Percentiles rank a stretch among this genome's conserved stretches.
These are phyloP conservation scores for Cinnamomum micranthum DNA, from an alignment of 164 flowering plant genomes.

Conservation along the genomic window DNA sequence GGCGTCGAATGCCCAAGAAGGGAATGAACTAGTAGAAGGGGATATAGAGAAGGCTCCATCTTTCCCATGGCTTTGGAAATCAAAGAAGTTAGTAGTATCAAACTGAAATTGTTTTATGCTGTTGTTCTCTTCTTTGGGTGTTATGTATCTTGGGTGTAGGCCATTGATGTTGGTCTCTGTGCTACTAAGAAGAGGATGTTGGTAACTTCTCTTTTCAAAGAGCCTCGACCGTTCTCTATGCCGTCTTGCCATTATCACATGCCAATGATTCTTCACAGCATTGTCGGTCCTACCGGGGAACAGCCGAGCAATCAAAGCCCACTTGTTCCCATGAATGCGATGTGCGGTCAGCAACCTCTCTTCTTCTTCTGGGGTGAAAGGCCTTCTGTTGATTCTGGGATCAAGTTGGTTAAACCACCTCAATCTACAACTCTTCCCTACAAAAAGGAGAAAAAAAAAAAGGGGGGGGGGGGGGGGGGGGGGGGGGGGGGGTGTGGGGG, in stretches of 20 bases:
- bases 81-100: conserved; percentile 22
- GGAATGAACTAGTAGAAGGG: conserved; percentile 7
- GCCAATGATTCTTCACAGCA: conserved; percentile 93
- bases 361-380: conserved; percentile 79
- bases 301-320: conserved; percentile 75
- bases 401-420: conserved; percentile 95
- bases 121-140: conserved; percentile 12
- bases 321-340: conserved; percentile 72
- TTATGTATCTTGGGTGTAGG: conserved; percentile 10
- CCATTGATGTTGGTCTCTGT: conserved; percentile 9
- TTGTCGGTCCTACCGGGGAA: conserved; percentile 89
- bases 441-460: background rate
- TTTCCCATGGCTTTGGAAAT: conserved; percentile 25
- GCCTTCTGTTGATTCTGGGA: conserved; percentile 76
- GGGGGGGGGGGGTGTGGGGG: no score
- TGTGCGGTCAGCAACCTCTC: conserved; percentile 71
- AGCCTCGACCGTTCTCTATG: conserved; percentile 62
- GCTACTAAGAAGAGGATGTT: conserved; percentile 17
- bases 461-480: no score
- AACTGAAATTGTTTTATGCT: conserved; percentile 18
- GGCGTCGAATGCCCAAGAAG: conserved; percentile 21
- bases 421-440: conserved; percentile 88
- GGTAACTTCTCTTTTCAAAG: conserved; percentile 37
- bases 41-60: conserved; percentile 23
- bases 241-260: conserved; percentile 80